Percentiles rank a stretch among this genome's conserved stretches.
Conservation (phyloP, 805 yeast genomes). For the Cyberlindnera veronae region DNA sequence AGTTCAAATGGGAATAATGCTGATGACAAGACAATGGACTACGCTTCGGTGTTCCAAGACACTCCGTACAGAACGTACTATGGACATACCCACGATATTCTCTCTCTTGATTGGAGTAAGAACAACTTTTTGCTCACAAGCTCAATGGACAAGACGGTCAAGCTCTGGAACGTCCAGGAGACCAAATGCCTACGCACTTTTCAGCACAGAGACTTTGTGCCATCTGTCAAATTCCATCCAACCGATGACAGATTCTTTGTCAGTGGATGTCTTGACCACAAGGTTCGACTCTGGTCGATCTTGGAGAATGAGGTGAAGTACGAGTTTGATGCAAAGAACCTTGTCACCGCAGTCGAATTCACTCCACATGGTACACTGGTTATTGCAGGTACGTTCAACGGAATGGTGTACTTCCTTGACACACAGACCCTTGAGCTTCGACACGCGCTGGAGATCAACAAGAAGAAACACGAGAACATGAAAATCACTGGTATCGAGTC, state of each 20-base stretch:
- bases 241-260: slow-evolving; percentile 82
- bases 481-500: slow-evolving; percentile 76
- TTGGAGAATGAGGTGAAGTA: slow-evolving; percentile 65
- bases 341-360: slow-evolving; percentile 72
- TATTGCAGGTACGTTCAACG: slow-evolving; percentile 76
- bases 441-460: slow-evolving; percentile 43
- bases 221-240: slow-evolving; percentile 78
- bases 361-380: slow-evolving; percentile 61
- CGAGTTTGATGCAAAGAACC: slow-evolving; percentile 55
- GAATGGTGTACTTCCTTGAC: slow-evolving; percentile 56
- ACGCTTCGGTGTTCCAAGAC: slow-evolving; percentile 78
- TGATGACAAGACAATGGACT: slow-evolving; percentile 25
- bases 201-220: slow-evolving; percentile 76
- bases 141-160: slow-evolving; percentile 81
- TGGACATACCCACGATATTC: slow-evolving; percentile 68
- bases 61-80: slow-evolving; percentile 54
- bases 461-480: slow-evolving; percentile 27
- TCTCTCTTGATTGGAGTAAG: slow-evolving; percentile 85
- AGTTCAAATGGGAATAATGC: background rate
- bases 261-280: slow-evolving; percentile 76
- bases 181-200: slow-evolving; percentile 59
- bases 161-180: slow-evolving; percentile 81
- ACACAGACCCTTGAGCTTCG: slow-evolving; percentile 57
- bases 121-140: slow-evolving; percentile 77
- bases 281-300: slow-evolving; percentile 79